These are phyloP conservation scores for Cladosporium velox DNA, from an alignment of 2,329 filamentous ascomycete genomes.

Conservation along the genomic window DNA sequence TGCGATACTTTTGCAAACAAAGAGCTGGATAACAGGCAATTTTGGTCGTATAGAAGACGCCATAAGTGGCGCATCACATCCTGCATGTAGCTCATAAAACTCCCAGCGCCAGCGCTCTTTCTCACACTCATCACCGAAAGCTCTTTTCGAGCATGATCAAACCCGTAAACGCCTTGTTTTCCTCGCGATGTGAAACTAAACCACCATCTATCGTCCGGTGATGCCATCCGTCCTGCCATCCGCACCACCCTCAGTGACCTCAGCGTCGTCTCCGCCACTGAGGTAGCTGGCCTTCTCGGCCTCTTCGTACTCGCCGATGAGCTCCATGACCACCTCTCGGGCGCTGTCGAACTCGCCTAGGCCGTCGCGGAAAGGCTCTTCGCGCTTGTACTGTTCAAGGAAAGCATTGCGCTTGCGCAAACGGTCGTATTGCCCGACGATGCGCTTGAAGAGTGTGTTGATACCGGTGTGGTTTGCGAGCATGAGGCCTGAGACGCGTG, in stretches of 20 bases:
- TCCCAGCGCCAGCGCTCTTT: slow-evolving; percentile 17
- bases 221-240: slow-evolving; percentile 45
- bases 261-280: slow-evolving; percentile 46
- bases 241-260: slow-evolving; percentile 33
- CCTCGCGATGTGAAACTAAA: not conserved
- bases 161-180: slow-evolving; percentile 5
- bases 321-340: slow-evolving; percentile 82
- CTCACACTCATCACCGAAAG: not conserved
- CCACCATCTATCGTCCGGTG: slow-evolving; percentile 40
- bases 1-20: not conserved
- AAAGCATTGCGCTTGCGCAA: slow-evolving; percentile 97
- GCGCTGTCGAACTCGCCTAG: slow-evolving; percentile 95
- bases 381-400: slow-evolving; percentile 94
- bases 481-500: slow-evolving; percentile 91
- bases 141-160: not conserved
- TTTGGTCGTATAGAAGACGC: slow-evolving; percentile 13
- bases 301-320: slow-evolving; percentile 94
- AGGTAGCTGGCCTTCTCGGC: slow-evolving; percentile 90
- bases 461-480: slow-evolving; percentile 97
- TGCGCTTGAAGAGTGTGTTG: slow-evolving; percentile 93
- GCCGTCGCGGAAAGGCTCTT: slow-evolving; percentile 87
- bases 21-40: not conserved
- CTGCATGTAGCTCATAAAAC: slow-evolving; percentile 4
- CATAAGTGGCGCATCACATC: slow-evolving; percentile 8
- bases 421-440: slow-evolving; percentile 87